Base-by-base conservation (phyloP, 2,329 filamentous ascomycete species). In the Dactylellina leptospora region DNA sequence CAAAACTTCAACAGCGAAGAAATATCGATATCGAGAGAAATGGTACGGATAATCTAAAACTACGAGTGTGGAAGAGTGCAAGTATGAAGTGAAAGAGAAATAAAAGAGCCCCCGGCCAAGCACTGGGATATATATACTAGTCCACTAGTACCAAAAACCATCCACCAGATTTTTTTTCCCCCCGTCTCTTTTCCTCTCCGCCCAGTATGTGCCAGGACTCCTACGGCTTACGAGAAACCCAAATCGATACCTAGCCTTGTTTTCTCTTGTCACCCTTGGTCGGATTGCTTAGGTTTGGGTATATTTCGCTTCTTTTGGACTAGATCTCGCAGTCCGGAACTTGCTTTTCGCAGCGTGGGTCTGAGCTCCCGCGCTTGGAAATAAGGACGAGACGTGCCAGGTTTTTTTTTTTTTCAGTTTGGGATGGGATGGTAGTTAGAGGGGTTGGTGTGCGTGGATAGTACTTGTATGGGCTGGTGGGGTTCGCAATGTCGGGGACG, bases 311-410 rank as follows among this genome's bases (percentile, higher is more conserved):
- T 3, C 33, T 25, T 54, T 54, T 36, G 48, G 48, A 44, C 27
- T 54, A 63, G 47, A 63, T 22, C 59, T 63, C 59, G 59, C 59
- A 54, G 6, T 63, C 47, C 59, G 59, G 59, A 63, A 63, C 59
- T 54, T 54, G 36, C 25, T 20, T 1, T n/a, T 36, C 18, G 23
- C 11, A 16, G 23, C 9, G 20, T 25, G 45, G 45, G 20, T n/a
- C 11, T 44, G 53, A 25, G 23, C n/a, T n/a, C n/a, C n/a, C n/a
- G n/a, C n/a, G n/a, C n/a, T n/a, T n/a, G n/a, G n/a, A n/a, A n/a
- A n/a, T n/a, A n/a, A n/a, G n/a, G n/a, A n/a, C n/a, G n/a, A n/a
- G n/a, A n/a, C n/a, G n/a, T n/a, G n/a, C n/a, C n/a, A n/a, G n/a
- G n/a, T n/a, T n/a, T n/a, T n/a, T n/a, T n/a, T n/a, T n/a, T n/a